Evolutionary conservation across 1,284 basidiomycete species (phyloP).

Genomic region (Malassezia japonica): DNA sequence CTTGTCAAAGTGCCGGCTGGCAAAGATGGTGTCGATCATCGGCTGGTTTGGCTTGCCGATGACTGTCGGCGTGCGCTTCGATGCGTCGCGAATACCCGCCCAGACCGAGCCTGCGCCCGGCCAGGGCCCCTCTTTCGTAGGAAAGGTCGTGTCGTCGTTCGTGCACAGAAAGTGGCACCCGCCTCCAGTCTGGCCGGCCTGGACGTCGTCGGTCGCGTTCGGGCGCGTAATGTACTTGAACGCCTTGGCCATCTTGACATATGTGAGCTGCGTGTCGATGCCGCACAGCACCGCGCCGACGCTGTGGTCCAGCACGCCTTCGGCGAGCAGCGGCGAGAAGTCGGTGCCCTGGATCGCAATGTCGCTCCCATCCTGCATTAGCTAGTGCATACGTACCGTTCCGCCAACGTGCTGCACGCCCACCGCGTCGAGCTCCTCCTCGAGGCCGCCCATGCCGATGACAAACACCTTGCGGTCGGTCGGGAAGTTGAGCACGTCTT

Average conservation of each 20-base stretch:
- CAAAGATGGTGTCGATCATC: conserved; percentile 89
- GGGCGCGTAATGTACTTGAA: conserved; percentile 65
- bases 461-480: conserved; percentile 91
- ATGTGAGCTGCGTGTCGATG: conserved; percentile 52
- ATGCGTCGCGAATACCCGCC: conserved; percentile 67
- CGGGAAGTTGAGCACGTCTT: conserved; percentile 74
- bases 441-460: conserved; percentile 81
- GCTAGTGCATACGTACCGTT: conserved; percentile 56
- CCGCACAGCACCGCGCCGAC: conserved; percentile 88
- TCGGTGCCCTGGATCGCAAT: conserved; percentile 65
- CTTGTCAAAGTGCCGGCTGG: conserved; percentile 62
- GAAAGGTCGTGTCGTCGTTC: conserved; percentile 85
- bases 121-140: conserved; percentile 65
- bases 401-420: conserved; percentile 74
- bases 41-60: conserved; percentile 85
- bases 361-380: conserved; percentile 65
- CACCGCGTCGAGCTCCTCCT: conserved; percentile 79
- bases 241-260: conserved; percentile 85
- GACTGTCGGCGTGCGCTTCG: conserved; percentile 60
- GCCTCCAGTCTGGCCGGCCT: conserved; percentile 56
- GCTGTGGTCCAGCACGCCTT: conserved; percentile 58
- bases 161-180: conserved; percentile 80
- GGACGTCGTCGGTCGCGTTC: conserved; percentile 25
- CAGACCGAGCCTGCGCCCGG: conserved; percentile 73
- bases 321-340: conserved; percentile 55